These are phyloP conservation scores for Gossypium thurberi DNA, from an alignment of 345 rosid species.

Conservation along the genomic window DNA sequence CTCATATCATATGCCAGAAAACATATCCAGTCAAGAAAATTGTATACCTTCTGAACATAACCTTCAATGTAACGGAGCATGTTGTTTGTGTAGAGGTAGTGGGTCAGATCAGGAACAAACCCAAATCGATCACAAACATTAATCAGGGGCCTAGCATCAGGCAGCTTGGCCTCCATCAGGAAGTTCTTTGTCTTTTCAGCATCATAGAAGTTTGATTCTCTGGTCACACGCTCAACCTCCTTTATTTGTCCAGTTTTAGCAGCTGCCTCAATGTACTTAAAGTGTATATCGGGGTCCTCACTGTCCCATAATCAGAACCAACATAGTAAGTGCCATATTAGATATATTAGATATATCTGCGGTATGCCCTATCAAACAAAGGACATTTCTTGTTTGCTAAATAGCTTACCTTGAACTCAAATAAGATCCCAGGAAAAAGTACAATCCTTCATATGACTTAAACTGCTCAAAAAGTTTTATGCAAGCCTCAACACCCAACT, in stretches of 20 bases:
- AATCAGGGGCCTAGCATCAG: conserved; percentile 96
- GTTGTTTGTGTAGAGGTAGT: conserved; percentile 84
- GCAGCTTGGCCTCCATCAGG: conserved; percentile 97
- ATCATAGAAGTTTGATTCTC: conserved; percentile 92
- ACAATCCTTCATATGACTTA: conserved; percentile 94
- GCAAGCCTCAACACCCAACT: conserved; percentile 91
- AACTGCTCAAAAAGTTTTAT: conserved; percentile 96
- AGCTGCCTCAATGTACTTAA: conserved; percentile 96
- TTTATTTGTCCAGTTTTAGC: conserved; percentile 93
- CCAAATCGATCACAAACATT: conserved; percentile 99
- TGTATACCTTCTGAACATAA: conserved; percentile 90
- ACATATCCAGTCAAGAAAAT: background rate
- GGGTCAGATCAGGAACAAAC: conserved; percentile 94
- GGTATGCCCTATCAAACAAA: conserved; percentile 9
- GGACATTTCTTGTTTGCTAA: conserved; percentile 1
- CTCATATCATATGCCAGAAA: background rate
- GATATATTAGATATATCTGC: no score
- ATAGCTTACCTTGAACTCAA: conserved; percentile 76
- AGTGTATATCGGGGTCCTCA: conserved; percentile 98
- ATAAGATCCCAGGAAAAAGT: conserved; percentile 96
- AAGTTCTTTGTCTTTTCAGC: conserved; percentile 96
- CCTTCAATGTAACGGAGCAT: conserved; percentile 99
- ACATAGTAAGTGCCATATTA: background rate
- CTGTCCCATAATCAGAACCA: conserved; percentile 32
- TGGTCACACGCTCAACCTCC: conserved; percentile 98